Percentiles rank a stretch among this genome's conserved stretches.
phyloP scores from a whole-genome alignment of 129 eudicot genomes.

The Lonicera japonica region DNA sequence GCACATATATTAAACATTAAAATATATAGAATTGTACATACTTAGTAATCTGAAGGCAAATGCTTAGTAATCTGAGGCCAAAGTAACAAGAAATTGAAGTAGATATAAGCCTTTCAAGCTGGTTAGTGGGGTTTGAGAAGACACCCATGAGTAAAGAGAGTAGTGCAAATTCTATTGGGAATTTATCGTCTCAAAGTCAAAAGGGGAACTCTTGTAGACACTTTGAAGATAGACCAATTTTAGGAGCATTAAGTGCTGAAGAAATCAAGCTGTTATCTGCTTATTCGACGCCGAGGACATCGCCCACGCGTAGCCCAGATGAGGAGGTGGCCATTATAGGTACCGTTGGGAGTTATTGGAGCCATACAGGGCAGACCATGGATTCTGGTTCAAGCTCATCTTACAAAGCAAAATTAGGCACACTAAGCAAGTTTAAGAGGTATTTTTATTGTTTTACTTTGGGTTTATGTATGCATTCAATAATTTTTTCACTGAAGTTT shows the following conservation, averaged over 20 bases:
- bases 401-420: conserved; percentile 14
- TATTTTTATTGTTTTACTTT: background rate
- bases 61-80: background rate
- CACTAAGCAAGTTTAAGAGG: conserved; percentile 30
- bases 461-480: background rate
- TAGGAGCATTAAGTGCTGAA: conserved; percentile 49
- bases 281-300: conserved; percentile 43
- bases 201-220: conserved; percentile 36
- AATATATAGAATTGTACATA: too few relatives aligned
- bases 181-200: conserved; percentile 21
- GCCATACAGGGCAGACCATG: conserved; percentile 34
- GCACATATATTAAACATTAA: too few relatives aligned
- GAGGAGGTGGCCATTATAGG: conserved; percentile 43
- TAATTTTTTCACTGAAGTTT: too few relatives aligned
- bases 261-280: conserved; percentile 37
- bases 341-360: conserved; percentile 80
- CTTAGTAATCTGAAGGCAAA: conserved; percentile 14
- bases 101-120: conserved; percentile 76
- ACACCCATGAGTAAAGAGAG: conserved; percentile 25
- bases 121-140: conserved; percentile 55
- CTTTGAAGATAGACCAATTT: conserved; percentile 51
- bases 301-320: conserved; percentile 46
- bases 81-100: conserved; percentile 21
- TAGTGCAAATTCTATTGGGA: conserved; percentile 34
- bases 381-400: conserved; percentile 28